Conservation (phyloP, 2,329 filamentous ascomycete genomes). For the Epichloe typhina region DNA sequence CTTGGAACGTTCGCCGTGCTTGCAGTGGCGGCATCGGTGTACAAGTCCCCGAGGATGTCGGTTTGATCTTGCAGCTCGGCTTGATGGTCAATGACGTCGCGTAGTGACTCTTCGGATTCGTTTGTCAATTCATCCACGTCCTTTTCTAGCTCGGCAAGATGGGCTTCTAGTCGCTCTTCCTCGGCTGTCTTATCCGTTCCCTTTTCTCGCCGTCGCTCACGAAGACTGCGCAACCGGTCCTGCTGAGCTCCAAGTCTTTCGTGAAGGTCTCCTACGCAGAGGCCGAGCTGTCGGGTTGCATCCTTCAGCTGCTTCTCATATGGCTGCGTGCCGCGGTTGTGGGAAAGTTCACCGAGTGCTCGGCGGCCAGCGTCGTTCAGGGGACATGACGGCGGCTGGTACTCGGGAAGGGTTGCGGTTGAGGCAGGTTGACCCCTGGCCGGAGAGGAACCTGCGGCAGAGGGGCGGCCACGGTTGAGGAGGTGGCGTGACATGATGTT, state of each 20-base stretch:
- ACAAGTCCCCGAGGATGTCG: slow-evolving; percentile 24
- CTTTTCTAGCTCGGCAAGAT: slow-evolving; percentile 25
- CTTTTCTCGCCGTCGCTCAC: slow-evolving; percentile 23
- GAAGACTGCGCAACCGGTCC: slow-evolving; percentile 18
- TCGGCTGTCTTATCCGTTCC: slow-evolving; percentile 22
- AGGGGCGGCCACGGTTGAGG: slow-evolving; percentile 13
- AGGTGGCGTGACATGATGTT: slow-evolving; percentile 21
- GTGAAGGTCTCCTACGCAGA: slow-evolving; percentile 35
- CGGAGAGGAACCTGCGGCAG: slow-evolving; percentile 5
- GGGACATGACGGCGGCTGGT: slow-evolving; percentile 34
- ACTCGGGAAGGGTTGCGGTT: slow-evolving; percentile 28
- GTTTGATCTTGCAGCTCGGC: slow-evolving; percentile 36
- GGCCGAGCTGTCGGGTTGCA: slow-evolving; percentile 29
- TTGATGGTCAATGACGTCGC: slow-evolving; percentile 35
- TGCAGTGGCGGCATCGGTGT: slow-evolving; percentile 14
- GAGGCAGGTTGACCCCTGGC: not conserved
- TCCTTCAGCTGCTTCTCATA: slow-evolving; percentile 35
- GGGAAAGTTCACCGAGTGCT: slow-evolving; percentile 29
- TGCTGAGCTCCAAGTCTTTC: slow-evolving; percentile 29
- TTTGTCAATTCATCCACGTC: slow-evolving; percentile 29
- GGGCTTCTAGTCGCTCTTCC: slow-evolving; percentile 24
- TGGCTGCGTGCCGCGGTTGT: slow-evolving; percentile 24
- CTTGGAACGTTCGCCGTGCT: slow-evolving; percentile 3
- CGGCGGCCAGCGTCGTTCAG: slow-evolving; percentile 27
- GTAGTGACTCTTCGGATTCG: slow-evolving; percentile 32